Base-by-base conservation (phyloP, 768 basidiomycete species). In the Cyclocybe aegerita region DNA sequence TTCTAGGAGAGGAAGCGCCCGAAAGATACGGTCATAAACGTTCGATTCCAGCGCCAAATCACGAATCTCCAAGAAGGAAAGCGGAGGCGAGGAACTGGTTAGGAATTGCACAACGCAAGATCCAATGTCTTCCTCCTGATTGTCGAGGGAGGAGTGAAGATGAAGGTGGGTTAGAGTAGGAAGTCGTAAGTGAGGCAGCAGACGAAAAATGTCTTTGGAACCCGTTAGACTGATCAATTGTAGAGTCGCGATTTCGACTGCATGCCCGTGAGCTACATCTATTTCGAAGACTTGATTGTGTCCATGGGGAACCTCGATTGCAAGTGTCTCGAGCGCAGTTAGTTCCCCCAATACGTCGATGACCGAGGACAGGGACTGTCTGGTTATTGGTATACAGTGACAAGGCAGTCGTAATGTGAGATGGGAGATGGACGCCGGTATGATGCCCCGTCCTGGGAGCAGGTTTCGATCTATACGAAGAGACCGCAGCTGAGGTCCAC, bases 21-120 rank as follows among this genome's bases (percentile, higher is more conserved):
- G 39, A 36, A 62, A 53, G 33, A 61, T 43, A 50, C 12, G 50
- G 48, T 58, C 76, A 53, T 78, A 78, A 10, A 70, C 65, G 15
- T 64, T 61, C 16, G 66, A 64, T 35, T 73, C 53, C 31, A 81
- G 60, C 55, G 76, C 72, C 54, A 81, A 58, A 62, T 82, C 78
- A 51, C 77, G 70, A 45, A 80, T 66, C 60, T 82, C 78, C 51
- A 82, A 66, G 29, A 70, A 50, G 44, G 71, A 63, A 49, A 81
- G 56, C 29, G 65, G 65, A 23, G 71, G 64, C 9, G 66, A 61
- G 12, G 63, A 59, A 35, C 39, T 49, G 15, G 56, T 50, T 30
- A 71, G 39, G 50, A 71, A 66, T 49, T 23, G 55, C 41, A 49
- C 51, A 49, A 62, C 57, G 46, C 68, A 58, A 14, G 17, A 12